Evolutionary conservation across 371 early-diverging fungal genomes (phyloP).

Genomic region (Cladochytrium tenue): DNA sequence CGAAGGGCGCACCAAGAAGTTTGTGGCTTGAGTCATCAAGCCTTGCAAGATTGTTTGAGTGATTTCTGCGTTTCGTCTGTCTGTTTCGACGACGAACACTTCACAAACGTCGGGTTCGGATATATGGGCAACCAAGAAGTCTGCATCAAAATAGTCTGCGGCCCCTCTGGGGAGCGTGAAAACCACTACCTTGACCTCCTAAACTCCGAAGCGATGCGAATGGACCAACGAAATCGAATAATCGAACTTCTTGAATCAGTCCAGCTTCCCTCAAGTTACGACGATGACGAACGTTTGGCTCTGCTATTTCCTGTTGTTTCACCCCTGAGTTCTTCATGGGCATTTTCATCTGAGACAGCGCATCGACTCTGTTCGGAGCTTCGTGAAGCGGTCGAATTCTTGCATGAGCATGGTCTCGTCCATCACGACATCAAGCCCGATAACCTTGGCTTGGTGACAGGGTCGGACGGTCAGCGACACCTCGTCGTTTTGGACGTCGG

Average conservation of each 20-base stretch:
- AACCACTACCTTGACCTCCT: neutral
- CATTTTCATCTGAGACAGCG: neutral
- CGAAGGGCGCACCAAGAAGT: neutral
- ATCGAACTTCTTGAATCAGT: neutral
- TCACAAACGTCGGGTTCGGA: neutral
- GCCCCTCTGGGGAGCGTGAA: neutral
- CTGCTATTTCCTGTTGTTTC: neutral
- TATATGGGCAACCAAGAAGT: neutral
- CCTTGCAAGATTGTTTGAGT: neutral
- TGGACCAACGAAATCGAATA: neutral
- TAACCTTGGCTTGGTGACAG: neutral
- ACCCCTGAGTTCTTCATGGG: neutral
- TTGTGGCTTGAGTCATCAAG: neutral
- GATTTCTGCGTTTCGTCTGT: neutral
- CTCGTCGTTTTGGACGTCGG: neutral
- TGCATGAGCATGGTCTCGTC: neutral
- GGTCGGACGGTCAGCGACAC: neutral
- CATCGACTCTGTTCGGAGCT: neutral
- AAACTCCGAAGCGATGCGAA: neutral
- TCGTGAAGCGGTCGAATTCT: neutral
- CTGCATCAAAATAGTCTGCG: neutral
- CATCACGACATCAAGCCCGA: neutral
- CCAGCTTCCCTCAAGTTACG: neutral
- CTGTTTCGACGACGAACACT: neutral
- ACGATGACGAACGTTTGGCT: neutral